Percentiles rank a stretch among this genome's conserved stretches.
Conservation (phyloP, 257 asterid species). For the Nicotiana noctiflora region DNA sequence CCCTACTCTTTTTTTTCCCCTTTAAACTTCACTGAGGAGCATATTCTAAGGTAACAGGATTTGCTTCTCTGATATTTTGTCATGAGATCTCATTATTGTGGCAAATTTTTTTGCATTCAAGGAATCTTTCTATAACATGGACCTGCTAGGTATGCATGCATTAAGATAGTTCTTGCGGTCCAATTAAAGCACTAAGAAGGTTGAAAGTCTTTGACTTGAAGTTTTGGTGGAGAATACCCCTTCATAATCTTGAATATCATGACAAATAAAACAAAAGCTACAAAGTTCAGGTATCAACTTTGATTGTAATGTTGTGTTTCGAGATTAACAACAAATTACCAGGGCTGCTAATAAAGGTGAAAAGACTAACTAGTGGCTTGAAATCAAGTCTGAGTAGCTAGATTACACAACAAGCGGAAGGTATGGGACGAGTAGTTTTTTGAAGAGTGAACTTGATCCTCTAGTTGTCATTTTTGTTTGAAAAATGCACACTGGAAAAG, state of each 20-base stretch:
- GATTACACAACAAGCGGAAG: background rate
- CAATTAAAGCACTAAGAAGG: background rate
- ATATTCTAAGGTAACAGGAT: background rate
- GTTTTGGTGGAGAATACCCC: background rate
- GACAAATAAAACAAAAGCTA: background rate
- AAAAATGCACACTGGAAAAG: background rate
- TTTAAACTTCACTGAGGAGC: background rate
- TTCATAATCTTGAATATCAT: background rate
- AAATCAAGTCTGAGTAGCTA: background rate
- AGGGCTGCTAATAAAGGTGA: background rate
- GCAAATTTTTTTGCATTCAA: background rate
- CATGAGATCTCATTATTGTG: background rate
- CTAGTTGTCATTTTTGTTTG: background rate
- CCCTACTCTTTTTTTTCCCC: background rate
- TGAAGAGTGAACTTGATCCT: background rate
- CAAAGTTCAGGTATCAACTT: background rate
- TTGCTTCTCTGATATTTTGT: background rate
- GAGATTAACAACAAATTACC: background rate
- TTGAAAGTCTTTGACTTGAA: background rate
- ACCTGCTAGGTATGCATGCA: background rate
- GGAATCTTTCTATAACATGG: background rate
- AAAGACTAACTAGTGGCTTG: background rate
- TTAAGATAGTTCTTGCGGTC: background rate
- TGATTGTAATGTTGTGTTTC: background rate
- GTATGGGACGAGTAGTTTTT: background rate